A percentile compares a stretch with the other conserved stretches of the same genome.
Conservation (phyloP, 257 asterid species). For the Solanum raphanifolium region DNA sequence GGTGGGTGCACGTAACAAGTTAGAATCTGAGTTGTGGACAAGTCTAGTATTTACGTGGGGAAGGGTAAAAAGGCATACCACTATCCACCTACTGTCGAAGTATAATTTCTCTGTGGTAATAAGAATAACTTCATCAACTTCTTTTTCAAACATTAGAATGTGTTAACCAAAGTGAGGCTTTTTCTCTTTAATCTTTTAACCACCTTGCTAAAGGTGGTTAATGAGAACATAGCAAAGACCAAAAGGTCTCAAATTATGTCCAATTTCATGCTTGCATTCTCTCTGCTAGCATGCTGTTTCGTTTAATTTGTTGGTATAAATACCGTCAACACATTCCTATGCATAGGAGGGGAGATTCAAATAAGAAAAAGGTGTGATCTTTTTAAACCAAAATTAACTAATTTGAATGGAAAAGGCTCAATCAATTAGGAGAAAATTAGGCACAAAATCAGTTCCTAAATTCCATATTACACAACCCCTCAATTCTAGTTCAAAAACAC, state of each 20-base stretch:
- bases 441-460: not conserved
- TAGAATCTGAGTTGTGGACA: not conserved
- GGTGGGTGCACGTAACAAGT: not conserved
- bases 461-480: not conserved
- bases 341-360: not conserved
- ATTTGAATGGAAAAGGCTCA: not conserved
- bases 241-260: not conserved
- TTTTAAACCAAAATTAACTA: not conserved
- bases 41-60: not conserved
- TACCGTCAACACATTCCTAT: not conserved
- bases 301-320: not conserved
- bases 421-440: not conserved
- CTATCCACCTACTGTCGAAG: not conserved
- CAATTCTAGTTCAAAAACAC: not conserved
- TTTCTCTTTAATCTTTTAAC: not conserved
- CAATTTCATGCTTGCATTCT: not conserved
- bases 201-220: not conserved
- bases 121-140: not conserved
- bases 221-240: not conserved
- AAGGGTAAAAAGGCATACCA: not conserved
- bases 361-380: not conserved
- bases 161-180: not conserved
- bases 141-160: not conserved
- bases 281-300: not conserved
- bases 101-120: not conserved